These are phyloP conservation scores for Nakazawaea peltata DNA, from an alignment of 805 yeast genomes.

Conservation along the genomic window DNA sequence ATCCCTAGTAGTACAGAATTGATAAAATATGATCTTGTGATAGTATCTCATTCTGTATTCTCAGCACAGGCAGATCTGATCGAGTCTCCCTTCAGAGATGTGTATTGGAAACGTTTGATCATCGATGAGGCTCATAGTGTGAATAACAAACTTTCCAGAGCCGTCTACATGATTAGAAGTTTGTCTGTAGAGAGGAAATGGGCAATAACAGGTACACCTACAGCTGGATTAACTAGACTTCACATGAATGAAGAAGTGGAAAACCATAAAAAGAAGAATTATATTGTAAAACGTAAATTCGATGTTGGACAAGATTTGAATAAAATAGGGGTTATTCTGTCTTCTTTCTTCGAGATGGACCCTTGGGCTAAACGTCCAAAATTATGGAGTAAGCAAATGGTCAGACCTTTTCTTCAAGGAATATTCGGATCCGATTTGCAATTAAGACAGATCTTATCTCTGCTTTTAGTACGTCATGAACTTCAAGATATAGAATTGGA, in stretches of 20 bases:
- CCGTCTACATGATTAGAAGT: conserved; percentile 38
- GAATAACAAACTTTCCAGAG: conserved; percentile 41
- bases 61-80: conserved; percentile 28
- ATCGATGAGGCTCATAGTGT: conserved; percentile 74
- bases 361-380: conserved; percentile 45
- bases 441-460: conserved; percentile 32
- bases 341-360: conserved; percentile 47
- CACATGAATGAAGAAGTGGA: conserved; percentile 32
- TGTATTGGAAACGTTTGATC: conserved; percentile 63
- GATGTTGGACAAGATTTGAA: conserved; percentile 44
- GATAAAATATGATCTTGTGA: conserved; percentile 40
- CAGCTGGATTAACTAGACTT: conserved; percentile 56
- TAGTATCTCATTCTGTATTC: conserved; percentile 41
- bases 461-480: conserved; percentile 50
- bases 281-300: conserved; percentile 41
- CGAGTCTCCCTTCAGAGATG: conserved; percentile 28
- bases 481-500: conserved; percentile 47
- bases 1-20: conserved; percentile 27
- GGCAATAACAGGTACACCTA: conserved; percentile 75
- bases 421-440: conserved; percentile 32
- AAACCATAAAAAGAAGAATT: conserved; percentile 20
- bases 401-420: conserved; percentile 38
- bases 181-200: conserved; percentile 55
- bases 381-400: conserved; percentile 37
- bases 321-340: conserved; percentile 43